phyloP scores from a whole-genome alignment of 768 basidiomycete species.

The Fomitopsis pulvina region DNA sequence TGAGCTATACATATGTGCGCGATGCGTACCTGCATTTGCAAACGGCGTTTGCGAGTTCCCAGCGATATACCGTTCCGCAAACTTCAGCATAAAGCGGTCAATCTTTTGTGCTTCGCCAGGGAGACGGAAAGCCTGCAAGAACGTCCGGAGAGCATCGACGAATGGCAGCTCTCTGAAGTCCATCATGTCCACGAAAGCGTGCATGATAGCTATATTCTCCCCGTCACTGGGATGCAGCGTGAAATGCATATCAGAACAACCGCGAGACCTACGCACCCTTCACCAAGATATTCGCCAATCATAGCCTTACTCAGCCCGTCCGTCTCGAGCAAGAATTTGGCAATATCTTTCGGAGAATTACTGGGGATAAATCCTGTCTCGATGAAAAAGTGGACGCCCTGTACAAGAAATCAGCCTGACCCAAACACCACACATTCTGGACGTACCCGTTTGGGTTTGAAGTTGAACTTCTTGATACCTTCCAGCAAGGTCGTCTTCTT shows the following conservation, averaged over 20 bases:
- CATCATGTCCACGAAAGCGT: slow-evolving; percentile 90
- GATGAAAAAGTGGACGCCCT: slow-evolving; percentile 88
- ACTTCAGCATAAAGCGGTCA: slow-evolving; percentile 98
- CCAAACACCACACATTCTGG: not conserved
- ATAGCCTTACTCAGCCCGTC: slow-evolving; percentile 93
- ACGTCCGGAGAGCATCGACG: slow-evolving; percentile 83
- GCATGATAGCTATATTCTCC: slow-evolving; percentile 89
- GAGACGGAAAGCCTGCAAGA: slow-evolving; percentile 92
- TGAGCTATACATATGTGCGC: not conserved
- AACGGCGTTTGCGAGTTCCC: slow-evolving; percentile 81
- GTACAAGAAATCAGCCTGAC: slow-evolving; percentile 1
- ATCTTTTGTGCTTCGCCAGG: slow-evolving; percentile 99
- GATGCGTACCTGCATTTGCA: slow-evolving; percentile 79
- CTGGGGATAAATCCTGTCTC: slow-evolving; percentile 83
- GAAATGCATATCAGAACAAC: not conserved
- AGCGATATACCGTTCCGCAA: slow-evolving; percentile 93
- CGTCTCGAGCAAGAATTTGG: slow-evolving; percentile 75
- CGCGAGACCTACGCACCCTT: slow-evolving; percentile 58
- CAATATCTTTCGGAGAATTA: slow-evolving; percentile 69
- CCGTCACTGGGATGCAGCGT: slow-evolving; percentile 55
- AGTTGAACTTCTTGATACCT: slow-evolving; percentile 97
- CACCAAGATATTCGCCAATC: slow-evolving; percentile 98
- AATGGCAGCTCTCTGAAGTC: slow-evolving; percentile 81
- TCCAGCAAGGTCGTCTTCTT: slow-evolving; percentile 92
- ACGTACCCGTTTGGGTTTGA: slow-evolving; percentile 92